A percentile compares a stretch with the other conserved stretches of the same genome.
Conservation (phyloP, 768 basidiomycete species). For the Boletus reticulatus region DNA sequence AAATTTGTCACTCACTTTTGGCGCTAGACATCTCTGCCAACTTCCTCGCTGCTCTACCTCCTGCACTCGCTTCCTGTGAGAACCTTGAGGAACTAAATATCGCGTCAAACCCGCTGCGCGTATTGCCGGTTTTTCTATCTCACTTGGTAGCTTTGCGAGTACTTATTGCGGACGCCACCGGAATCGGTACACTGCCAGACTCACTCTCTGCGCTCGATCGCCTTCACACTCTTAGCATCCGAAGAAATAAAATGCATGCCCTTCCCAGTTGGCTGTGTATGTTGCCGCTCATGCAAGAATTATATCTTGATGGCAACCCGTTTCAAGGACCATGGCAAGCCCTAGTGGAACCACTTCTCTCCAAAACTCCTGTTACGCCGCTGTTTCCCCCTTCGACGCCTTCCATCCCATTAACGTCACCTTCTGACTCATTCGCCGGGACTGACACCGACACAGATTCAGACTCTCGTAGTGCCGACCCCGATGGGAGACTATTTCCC, state of each 20-base stretch:
- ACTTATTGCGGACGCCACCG: slow-evolving; percentile 90
- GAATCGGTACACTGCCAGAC: slow-evolving; percentile 72
- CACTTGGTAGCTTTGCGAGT: slow-evolving; percentile 77
- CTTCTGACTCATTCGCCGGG: slow-evolving; percentile 44
- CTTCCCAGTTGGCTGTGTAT: slow-evolving; percentile 96
- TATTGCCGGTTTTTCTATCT: slow-evolving; percentile 87
- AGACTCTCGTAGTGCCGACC: slow-evolving; percentile 43
- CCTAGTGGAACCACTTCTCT: slow-evolving; percentile 80
- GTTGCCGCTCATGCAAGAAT: slow-evolving; percentile 76
- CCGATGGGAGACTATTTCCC: slow-evolving; percentile 25
- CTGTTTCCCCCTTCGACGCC: slow-evolving; percentile 67
- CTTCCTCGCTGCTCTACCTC: slow-evolving; percentile 79
- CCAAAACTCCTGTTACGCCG: slow-evolving; percentile 58
- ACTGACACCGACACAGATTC: slow-evolving; percentile 56
- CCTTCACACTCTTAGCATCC: slow-evolving; percentile 86
- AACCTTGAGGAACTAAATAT: slow-evolving; percentile 92
- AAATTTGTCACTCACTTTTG: slow-evolving; percentile 74
- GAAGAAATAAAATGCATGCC: slow-evolving; percentile 83
- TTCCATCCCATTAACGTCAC: slow-evolving; percentile 50
- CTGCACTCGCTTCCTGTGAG: slow-evolving; percentile 74
- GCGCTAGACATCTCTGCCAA: slow-evolving; percentile 93
- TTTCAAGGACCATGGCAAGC: slow-evolving; percentile 94
- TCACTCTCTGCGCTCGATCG: slow-evolving; percentile 70
- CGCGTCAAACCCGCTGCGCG: slow-evolving; percentile 85
- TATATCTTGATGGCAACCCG: slow-evolving; percentile 94